Percentiles rank a stretch among this genome's conserved stretches.
Conservation (phyloP, 352 stramenopile genomes). For the Globisporangium carolinianum region DNA sequence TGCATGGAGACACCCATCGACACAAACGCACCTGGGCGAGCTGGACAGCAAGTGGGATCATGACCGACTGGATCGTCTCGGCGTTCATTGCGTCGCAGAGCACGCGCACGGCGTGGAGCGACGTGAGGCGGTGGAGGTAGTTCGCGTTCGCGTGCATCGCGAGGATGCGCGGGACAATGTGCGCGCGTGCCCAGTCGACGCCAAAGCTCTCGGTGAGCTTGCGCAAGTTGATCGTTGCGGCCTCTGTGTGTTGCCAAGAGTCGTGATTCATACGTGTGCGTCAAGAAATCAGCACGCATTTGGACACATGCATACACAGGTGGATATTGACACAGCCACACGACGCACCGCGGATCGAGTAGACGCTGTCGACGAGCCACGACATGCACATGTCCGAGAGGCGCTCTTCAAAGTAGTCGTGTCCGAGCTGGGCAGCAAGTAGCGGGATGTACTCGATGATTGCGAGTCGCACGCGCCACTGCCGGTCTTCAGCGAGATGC, state of each 20-base stretch:
- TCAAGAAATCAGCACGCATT: too few species aligned
- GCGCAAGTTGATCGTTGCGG: slow-evolving; percentile 94
- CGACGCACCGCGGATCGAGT: slow-evolving; percentile 86
- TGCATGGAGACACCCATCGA: background rate
- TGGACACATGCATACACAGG: too few species aligned
- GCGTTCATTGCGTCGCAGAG: slow-evolving; percentile 68
- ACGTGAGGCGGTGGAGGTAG: slow-evolving; percentile 93
- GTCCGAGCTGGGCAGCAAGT: slow-evolving; percentile 93
- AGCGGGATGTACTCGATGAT: slow-evolving; percentile 99
- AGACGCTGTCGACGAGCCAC: slow-evolving; percentile 97
- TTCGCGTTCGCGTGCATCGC: slow-evolving; percentile 91
- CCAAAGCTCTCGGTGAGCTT: slow-evolving; percentile 93
- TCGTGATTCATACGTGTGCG: too few species aligned
- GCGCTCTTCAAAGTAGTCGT: slow-evolving; percentile 95
- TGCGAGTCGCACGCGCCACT: slow-evolving; percentile 97
- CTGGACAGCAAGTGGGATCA: slow-evolving; percentile 91
- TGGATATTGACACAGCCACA: background rate
- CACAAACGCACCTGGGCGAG: slow-evolving; percentile 72
- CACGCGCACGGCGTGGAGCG: slow-evolving; percentile 84
- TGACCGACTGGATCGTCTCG: slow-evolving; percentile 71
- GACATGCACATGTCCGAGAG: slow-evolving; percentile 93
- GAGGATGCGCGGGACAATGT: slow-evolving; percentile 93
- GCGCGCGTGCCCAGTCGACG: slow-evolving; percentile 90
- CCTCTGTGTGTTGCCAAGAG: slow-evolving; percentile 32
- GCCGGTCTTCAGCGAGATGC: slow-evolving; percentile 96